Evolutionary conservation across 2,329 filamentous ascomycete genomes (phyloP), one percentile per base, ranked within the genome.

Genomic region (Ampelomyces quisqualis): DNA sequence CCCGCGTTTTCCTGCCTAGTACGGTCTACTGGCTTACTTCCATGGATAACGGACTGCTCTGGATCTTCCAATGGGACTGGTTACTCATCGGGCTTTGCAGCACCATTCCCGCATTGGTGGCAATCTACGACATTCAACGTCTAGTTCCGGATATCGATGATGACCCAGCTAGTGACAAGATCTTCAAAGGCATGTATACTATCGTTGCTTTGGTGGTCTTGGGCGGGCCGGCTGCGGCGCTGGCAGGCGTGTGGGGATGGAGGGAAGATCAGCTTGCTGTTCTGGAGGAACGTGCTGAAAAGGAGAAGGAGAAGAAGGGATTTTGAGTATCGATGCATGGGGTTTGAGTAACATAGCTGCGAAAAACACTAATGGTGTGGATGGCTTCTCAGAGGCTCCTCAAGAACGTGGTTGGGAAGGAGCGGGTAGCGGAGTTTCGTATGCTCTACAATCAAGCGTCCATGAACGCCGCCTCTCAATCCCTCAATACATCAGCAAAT

Each of bases 51-150:
- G 52, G 49, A 3, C 11, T 55, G 17, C 18, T 53, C 3, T 53
- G 34, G 28, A 44, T 55, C n/a, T 55, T 55, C 28, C 52, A 55
- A n/a, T 53, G 52, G 36, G 52, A 55, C 19, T 55, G 52, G 52
- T 11, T 49, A 8, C 27, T 51, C 9, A 17, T 18, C n/a, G 34
- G 29, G 4, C 2, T 37, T n/a, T 28, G 34, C n/a, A 34, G 28
- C 17, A 15, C 51, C 2, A 27, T 53, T 1, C 26, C 39, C 3
- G 23, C 45, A 9, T 44, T 42, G 32, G 44, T 51, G 17, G 45
- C 52, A 2, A 33, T 49, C 4, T 49, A 38, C 18, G 52, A 55
- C 36, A 27, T 53, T 5, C 43, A 47, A 30, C 42, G 52, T 9
- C 17, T 49, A 11, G 17, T 34, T 14, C 44, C 34, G 21, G 34